Conservation (phyloP, 176 grass and related monocot species). For the Aegilops bicornis region DNA sequence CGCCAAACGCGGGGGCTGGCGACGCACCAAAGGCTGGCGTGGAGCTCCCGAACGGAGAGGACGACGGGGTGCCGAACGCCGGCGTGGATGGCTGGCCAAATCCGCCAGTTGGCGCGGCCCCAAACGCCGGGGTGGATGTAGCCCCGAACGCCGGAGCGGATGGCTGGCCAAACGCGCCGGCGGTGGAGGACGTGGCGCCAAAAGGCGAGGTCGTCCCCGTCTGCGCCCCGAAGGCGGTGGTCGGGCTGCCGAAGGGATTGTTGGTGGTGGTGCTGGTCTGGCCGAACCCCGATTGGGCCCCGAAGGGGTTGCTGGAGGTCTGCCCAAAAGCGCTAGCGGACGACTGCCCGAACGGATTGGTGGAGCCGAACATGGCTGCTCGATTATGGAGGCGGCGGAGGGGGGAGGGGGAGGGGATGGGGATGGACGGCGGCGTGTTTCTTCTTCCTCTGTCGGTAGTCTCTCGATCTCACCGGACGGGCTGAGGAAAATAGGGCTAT, state of each 20-base stretch:
- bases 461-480: neutral
- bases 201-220: constrained; percentile 36
- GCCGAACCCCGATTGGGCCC: constrained; percentile 56
- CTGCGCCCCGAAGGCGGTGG: constrained; percentile 57
- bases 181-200: constrained; percentile 30
- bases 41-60: constrained; percentile 42
- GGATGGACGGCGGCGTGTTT: neutral
- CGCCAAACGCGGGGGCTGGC: constrained; percentile 43
- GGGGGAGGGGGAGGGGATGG: neutral
- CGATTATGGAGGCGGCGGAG: neutral
- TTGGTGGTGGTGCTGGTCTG: constrained; percentile 45
- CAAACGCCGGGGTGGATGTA: constrained; percentile 6
- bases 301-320: constrained; percentile 58
- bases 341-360: constrained; percentile 53
- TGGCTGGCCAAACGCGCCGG: constrained; percentile 60
- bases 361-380: constrained; percentile 60
- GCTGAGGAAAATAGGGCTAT: neutral
- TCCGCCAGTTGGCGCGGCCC: neutral
- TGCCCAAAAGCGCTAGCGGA: constrained; percentile 55
- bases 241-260: constrained; percentile 82
- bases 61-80: constrained; percentile 51
- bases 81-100: constrained; percentile 19
- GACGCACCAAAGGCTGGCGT: constrained; percentile 44
- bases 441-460: neutral
- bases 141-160: constrained; percentile 42